Evolutionary conservation across 768 basidiomycete genomes (phyloP).

Genomic region (Pleurotus cornucopiae): DNA sequence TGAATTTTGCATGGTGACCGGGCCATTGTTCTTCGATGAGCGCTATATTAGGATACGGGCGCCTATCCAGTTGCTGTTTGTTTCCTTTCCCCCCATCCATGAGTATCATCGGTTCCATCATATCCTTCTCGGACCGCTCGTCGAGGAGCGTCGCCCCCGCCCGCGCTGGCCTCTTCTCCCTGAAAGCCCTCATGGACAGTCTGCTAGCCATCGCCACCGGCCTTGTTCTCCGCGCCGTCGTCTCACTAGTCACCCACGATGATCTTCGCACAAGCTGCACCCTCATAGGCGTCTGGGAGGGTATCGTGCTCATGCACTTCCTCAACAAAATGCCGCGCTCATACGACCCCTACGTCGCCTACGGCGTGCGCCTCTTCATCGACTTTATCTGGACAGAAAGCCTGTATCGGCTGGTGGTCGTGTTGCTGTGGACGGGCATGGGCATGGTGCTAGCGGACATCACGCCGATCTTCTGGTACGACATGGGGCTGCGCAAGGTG

Average conservation of each 20-base stretch:
- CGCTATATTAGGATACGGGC: slow-evolving; percentile 1
- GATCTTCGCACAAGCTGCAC: slow-evolving; percentile 55
- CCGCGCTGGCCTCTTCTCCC: slow-evolving; percentile 21
- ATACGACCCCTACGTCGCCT: slow-evolving; percentile 65
- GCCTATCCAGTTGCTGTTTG: slow-evolving; percentile 3
- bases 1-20: too few relatives aligned
- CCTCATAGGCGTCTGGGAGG: slow-evolving; percentile 77
- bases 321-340: slow-evolving; percentile 61
- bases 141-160: slow-evolving; percentile 28
- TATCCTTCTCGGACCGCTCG: slow-evolving; percentile 25
- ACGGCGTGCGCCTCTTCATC: slow-evolving; percentile 64
- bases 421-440: slow-evolving; percentile 48
- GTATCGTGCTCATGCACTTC: slow-evolving; percentile 70
- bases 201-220: slow-evolving; percentile 66
- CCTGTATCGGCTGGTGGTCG: slow-evolving; percentile 38
- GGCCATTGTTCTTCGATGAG: slow-evolving; percentile 5
- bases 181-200: slow-evolving; percentile 53
- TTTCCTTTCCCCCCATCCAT: slow-evolving; percentile 3
- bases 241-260: slow-evolving; percentile 47
- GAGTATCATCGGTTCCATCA: slow-evolving; percentile 7
- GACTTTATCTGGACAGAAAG: slow-evolving; percentile 67
- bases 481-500: slow-evolving; percentile 30
- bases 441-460: slow-evolving; percentile 53
- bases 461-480: slow-evolving; percentile 40
- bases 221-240: slow-evolving; percentile 58